Evolutionary conservation across 352 stramenopile genomes (phyloP).

Genomic region (Saprolegnia diclina): DNA sequence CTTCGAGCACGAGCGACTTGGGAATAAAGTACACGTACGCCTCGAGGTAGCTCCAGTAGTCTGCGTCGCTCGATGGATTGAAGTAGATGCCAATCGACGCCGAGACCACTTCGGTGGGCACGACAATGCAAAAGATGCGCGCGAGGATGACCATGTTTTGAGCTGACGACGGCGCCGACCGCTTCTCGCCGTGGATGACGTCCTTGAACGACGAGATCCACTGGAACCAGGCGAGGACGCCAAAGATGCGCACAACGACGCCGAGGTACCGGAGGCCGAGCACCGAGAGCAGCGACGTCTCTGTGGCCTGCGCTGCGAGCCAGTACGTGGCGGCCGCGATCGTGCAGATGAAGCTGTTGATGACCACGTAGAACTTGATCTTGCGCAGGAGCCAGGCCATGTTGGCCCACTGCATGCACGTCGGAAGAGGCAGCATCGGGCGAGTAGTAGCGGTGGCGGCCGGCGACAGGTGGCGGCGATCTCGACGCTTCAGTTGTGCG

Average conservation of each 20-base stretch:
- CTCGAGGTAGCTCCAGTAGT: slow-evolving; percentile 27
- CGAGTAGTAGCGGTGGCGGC: neutral
- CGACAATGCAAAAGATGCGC: slow-evolving; percentile 58
- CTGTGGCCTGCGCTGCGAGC: slow-evolving; percentile 22
- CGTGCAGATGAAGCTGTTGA: slow-evolving; percentile 76
- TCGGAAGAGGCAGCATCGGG: neutral
- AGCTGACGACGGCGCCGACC: slow-evolving; percentile 35
- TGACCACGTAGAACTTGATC: slow-evolving; percentile 73
- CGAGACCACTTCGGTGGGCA: slow-evolving; percentile 63
- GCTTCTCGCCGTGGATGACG: slow-evolving; percentile 61
- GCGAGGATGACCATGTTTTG: slow-evolving; percentile 48
- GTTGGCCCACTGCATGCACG: slow-evolving; percentile 16
- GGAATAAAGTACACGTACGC: slow-evolving; percentile 64
- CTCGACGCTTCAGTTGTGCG: neutral
- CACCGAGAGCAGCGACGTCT: neutral
- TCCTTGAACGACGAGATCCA: slow-evolving; percentile 68
- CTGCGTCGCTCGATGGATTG: neutral
- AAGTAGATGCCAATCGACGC: slow-evolving; percentile 41
- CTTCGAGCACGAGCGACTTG: slow-evolving; percentile 78
- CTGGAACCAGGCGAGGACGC: slow-evolving; percentile 69
- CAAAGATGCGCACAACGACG: slow-evolving; percentile 48
- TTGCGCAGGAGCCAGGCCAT: slow-evolving; percentile 36
- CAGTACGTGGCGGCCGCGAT: slow-evolving; percentile 38
- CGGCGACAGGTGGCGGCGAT: too few species aligned
- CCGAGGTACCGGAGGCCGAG: slow-evolving; percentile 38